These are phyloP conservation scores for Lichenothelia convexa DNA, from an alignment of 495 filamentous ascomycete genomes.

Conservation along the genomic window DNA sequence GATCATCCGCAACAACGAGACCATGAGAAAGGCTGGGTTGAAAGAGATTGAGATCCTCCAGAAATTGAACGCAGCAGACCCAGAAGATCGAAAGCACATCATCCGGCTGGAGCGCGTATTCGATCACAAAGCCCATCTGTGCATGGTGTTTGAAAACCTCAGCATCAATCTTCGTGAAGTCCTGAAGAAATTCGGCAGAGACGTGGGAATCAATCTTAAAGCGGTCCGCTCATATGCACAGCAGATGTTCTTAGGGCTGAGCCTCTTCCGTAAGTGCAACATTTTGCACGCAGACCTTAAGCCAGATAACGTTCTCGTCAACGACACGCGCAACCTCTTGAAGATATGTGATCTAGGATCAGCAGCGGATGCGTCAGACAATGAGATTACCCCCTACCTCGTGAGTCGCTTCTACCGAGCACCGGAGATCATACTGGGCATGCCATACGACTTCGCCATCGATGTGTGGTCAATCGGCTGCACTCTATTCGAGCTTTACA, in stretches of 20 bases:
- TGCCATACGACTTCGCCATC: constrained; percentile 82
- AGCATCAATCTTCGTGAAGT: constrained; percentile 86
- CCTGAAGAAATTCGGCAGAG: constrained; percentile 91
- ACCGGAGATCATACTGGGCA: constrained; percentile 91
- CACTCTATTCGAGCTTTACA: constrained; percentile 91
- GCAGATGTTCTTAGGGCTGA: constrained; percentile 81
- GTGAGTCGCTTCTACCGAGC: constrained; percentile 95
- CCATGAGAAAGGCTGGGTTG: constrained; percentile 71
- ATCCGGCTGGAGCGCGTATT: constrained; percentile 74
- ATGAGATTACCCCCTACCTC: constrained; percentile 80
- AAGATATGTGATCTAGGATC: constrained; percentile 96
- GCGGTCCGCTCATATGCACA: constrained; percentile 78
- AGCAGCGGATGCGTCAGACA: constrained; percentile 74
- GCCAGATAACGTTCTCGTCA: constrained; percentile 84
- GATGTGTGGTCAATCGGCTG: constrained; percentile 97
- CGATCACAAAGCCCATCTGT: constrained; percentile 87
- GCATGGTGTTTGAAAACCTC: constrained; percentile 92
- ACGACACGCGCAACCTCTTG: constrained; percentile 63
- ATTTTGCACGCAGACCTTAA: constrained; percentile 93
- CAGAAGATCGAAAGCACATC: constrained; percentile 81
- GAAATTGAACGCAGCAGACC: constrained; percentile 63
- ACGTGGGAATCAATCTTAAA: constrained; percentile 72
- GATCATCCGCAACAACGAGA: constrained; percentile 86
- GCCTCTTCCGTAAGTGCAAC: constrained; percentile 72
- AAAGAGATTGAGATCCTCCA: constrained; percentile 87